Evolutionary conservation across 2,329 filamentous ascomycete species (phyloP), one percentile per base, ranked within the genome.

Genomic region (Mycosphaerella sp.): DNA sequence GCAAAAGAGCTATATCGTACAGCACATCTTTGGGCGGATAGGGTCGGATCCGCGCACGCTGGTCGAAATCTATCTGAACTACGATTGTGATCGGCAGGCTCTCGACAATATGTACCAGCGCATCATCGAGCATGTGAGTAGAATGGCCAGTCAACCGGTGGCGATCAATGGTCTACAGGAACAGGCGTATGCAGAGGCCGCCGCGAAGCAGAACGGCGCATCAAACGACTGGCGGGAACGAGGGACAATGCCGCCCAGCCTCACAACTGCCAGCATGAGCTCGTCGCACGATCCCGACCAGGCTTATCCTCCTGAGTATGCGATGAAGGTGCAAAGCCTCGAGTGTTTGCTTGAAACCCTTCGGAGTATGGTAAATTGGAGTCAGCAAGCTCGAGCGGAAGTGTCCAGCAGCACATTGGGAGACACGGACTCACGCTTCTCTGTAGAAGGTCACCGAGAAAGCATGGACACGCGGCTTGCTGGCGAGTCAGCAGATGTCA

Each of bases 71-170:
- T 98, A 98, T 69, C 79, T 98, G 56, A 98, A 98, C 70, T 98
- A 98, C 66, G 93, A 98, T 68, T 98, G 93, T 71, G 94, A 97
- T 64, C 80, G 91, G 54, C 89, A 89, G 36, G 82, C 83, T 8
- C 81, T 97, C 53, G 91, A 97, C 71, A 98, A 98, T 69, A 93
- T 97, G 70, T 98, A 95, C 68, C 93, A 98, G 70, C 76, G 80
- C 60, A 84, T 97, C 48, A 90, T 98, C 44, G 94, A 98, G 68
- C 89, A 97, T 69, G 74, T 98, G 14, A 93, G 91, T 28, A 86
- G 85, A 61, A 86, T 95, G 61, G 87, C 89, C 1, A 93, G 86
- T 47, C 79, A 84, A 8, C 84, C 90, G 1, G 84, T 95, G 4
- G 69, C 82, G 8, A 81, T 95, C 35, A 89, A 83, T 2, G 75